These are phyloP conservation scores for Colletotrichum siamense DNA, from an alignment of 2,329 filamentous ascomycete genomes.

Conservation along the genomic window DNA sequence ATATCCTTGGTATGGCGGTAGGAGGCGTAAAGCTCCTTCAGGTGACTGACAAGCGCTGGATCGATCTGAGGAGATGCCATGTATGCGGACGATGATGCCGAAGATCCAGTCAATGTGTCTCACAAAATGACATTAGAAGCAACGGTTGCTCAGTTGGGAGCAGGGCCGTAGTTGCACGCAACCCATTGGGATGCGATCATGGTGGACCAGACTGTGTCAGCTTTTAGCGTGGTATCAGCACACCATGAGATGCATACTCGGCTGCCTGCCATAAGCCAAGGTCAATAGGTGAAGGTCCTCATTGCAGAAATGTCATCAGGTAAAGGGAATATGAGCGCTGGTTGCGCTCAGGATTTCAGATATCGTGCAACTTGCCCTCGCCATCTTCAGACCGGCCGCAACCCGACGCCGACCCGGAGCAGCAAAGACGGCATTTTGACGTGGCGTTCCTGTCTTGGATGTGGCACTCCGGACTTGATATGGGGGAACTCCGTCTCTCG, in stretches of 20 bases:
- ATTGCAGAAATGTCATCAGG: background rate
- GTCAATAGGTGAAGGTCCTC: background rate
- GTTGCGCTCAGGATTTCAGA: background rate
- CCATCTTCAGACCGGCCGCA: background rate
- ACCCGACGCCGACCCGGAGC: background rate
- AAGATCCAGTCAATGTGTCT: background rate
- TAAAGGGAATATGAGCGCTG: background rate
- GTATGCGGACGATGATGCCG: fast-evolving
- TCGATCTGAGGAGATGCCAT: background rate
- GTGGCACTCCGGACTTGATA: background rate
- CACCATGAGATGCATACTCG: background rate
- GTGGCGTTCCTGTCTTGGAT: background rate
- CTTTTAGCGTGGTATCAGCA: background rate
- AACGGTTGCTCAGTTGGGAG: background rate
- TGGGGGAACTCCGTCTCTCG: background rate
- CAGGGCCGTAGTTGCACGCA: background rate
- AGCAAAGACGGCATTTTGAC: background rate
- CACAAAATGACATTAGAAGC: background rate
- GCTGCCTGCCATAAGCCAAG: background rate
- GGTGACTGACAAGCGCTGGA: background rate
- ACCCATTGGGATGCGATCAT: background rate
- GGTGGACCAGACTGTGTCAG: background rate
- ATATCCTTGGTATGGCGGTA: constrained; percentile 5
- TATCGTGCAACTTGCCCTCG: background rate
- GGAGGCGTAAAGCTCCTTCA: background rate